Evolutionary conservation across 768 basidiomycete species (phyloP).

Genomic region (Lentinula guzmanii): DNA sequence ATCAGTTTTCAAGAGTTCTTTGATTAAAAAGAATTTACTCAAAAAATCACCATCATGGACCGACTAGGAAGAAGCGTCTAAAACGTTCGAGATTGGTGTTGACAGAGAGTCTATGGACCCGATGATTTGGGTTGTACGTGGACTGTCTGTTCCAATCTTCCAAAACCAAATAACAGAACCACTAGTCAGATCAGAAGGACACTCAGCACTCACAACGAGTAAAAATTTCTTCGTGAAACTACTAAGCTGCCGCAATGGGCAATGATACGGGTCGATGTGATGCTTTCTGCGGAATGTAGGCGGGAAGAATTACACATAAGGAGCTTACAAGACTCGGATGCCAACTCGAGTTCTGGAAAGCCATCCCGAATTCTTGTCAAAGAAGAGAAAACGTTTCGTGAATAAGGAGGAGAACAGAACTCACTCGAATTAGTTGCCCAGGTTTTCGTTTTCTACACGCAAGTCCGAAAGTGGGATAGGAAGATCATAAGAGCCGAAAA

Average conservation of each 20-base stretch:
- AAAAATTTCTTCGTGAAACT: background rate
- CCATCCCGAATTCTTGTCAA: background rate
- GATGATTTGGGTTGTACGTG: background rate
- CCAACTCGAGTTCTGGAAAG: background rate
- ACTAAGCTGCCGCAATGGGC: background rate
- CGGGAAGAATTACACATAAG: background rate
- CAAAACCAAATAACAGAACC: background rate
- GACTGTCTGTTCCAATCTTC: background rate
- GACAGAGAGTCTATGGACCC: background rate
- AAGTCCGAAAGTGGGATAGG: too few relatives aligned
- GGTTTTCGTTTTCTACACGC: too few relatives aligned
- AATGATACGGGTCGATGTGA: background rate
- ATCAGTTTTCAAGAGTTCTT: background rate
- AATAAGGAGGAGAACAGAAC: background rate
- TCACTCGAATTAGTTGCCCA: background rate
- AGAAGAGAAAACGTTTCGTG: background rate
- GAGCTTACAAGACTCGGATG: background rate
- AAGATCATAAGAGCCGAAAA: too few relatives aligned
- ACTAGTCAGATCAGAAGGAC: background rate
- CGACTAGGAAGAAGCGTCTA: background rate
- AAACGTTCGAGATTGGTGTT: background rate
- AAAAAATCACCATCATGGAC: background rate
- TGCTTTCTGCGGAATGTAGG: slow-evolving; percentile 1
- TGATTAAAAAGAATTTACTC: background rate
- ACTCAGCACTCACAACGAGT: background rate